Base-by-base conservation (phyloP, 805 yeast genomes). In the Sungouiella blattae region DNA sequence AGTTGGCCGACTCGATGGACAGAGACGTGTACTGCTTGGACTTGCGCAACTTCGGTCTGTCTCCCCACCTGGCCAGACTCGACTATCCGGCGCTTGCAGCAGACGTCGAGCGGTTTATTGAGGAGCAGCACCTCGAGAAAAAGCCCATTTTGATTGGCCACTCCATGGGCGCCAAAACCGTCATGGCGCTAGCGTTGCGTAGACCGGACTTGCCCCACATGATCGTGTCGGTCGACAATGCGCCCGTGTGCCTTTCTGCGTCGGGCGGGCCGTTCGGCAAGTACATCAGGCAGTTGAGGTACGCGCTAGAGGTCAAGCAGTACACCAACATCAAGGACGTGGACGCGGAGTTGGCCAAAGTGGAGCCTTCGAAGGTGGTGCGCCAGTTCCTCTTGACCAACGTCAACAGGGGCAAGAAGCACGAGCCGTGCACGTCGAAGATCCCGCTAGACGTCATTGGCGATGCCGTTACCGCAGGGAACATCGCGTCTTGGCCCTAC, bases 81-180 rank as follows among this genome's bases (percentile, higher is more conserved):
- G 89, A 84, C 52, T 89, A 89, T 57, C 82, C 84, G 1, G 67
- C 89, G 1, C 66, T 91, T 64, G 83, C 96, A 0, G 80, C 85
- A 0, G 98, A 91, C 56, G 87, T 91, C n/a, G 87, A 80, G 46
- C 49, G 61, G 13, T 91, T 88, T 53, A 72, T 89, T 8, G 49
- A 53, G 1, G 75, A 73, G 3, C 66, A 71, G 6, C 23, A 30
- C 4, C 45, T 38, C 16, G 46, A 54, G 9, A 27, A 40, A 13
- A 69, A 73, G 33, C 83, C 86, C 0, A 75, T 84, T n/a, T 40
- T 84, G 13, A 62, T 84, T 12, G 94, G 94, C 0, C 93, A 84
- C 55, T 83, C 91, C 0, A 83, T 86, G 93, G 98, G 98, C 5
- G 98, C 95, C 4, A 89, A 91, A 52, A 75, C 91, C 0, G 96